phyloP scores from a whole-genome alignment of 352 stramenopile species.

The Plasmopara muralis region DNA sequence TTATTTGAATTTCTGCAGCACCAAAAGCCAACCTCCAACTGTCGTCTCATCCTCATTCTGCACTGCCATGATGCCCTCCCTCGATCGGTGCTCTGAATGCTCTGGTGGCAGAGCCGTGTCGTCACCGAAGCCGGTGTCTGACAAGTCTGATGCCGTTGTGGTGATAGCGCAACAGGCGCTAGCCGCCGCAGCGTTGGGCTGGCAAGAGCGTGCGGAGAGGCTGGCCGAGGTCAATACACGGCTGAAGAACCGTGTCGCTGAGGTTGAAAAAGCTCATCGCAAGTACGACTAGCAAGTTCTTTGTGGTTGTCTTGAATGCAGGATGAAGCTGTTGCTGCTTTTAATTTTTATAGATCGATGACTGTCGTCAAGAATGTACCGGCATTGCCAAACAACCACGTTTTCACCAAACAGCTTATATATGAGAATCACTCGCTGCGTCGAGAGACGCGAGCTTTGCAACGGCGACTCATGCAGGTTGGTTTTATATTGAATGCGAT shows the following conservation, averaged over 20 bases:
- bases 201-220: constrained; percentile 38
- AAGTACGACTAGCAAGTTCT: constrained; percentile 14
- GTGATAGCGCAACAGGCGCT: constrained; percentile 32
- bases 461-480: constrained; percentile 41
- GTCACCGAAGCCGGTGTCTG: constrained; percentile 10
- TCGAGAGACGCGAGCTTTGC: constrained; percentile 26
- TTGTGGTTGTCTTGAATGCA: background rate
- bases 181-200: constrained; percentile 24
- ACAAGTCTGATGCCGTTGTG: constrained; percentile 17
- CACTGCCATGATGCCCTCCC: background rate
- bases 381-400: constrained; percentile 52
- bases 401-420: constrained; percentile 58
- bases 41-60: background rate
- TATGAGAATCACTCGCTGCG: constrained; percentile 50
- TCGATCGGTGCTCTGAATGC: background rate
- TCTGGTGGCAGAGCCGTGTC: constrained; percentile 2
- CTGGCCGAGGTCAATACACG: constrained; percentile 28
- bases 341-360: constrained; percentile 21
- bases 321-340: constrained; percentile 2
- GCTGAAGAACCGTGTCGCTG: constrained; percentile 25
- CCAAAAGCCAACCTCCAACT: background rate
- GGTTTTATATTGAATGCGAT: background rate
- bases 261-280: constrained; percentile 33
- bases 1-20: background rate
- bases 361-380: constrained; percentile 53